Base-by-base conservation (phyloP, 2,329 filamentous ascomycete genomes). In the Allantophomopsis lycopodina region DNA sequence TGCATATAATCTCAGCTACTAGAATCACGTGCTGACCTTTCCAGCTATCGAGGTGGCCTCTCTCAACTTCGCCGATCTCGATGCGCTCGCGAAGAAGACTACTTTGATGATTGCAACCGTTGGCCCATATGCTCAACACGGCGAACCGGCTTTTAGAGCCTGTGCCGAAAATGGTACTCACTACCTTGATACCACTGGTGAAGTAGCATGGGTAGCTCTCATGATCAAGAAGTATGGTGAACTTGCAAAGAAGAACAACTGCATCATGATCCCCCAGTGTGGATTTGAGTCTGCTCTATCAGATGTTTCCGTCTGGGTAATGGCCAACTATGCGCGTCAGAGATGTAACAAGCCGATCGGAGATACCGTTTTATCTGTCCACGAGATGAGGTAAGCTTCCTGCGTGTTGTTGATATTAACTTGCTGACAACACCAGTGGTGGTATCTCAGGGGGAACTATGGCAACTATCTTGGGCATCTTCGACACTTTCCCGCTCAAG, bases 391-490 rank as follows among this genome's bases (percentile, higher is more conserved):
- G 64, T 66, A 53, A 43, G 56, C 34, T 28, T 11, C 11, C 28
- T 16, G 13, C 2, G 15, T 17, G 7, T 28, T 28, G 18, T 42
- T 21, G 13, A 32, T 17, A 17, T 5, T 18, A 14, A 1, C 13
- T 41, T 7, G 12, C 42, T 47, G 38, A 48, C 33, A 41, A 37
- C 35, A n/a, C n/a, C 56, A 73, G 66, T 35, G 55, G 60, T 18
- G 50, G 58, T 1, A 68, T 73, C 2, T 81, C 76, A 1, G 77
- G 77, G n/a, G 78, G 78, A 36, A 79, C 83, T 2, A 59, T 88
- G 4, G 67, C 73, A 28, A 87, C 85, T 0, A 62, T 77, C 4
- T 57, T 95, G 12, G 69, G 55, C 36, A 47, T 76, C 16, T 63
- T 76, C 41, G 74, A 79, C 18, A 55, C 58, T 35, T 76, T 68